phyloP scores from a whole-genome alignment of 1,139 yeast genomes.

The Yamadazyma kanchanaburiensis region DNA sequence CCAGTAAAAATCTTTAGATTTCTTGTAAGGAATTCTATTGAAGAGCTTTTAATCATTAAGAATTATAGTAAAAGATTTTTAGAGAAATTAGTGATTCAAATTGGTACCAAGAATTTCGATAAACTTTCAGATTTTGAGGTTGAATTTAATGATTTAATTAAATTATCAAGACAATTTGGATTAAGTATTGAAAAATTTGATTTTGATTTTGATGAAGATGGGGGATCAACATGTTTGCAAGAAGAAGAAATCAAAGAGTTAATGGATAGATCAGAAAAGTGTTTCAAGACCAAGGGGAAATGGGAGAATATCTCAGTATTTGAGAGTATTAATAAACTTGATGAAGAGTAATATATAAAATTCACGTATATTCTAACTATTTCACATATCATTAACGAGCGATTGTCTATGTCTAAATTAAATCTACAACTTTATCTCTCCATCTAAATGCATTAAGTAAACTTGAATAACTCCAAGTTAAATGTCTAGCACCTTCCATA shows the following conservation, averaged over 20 bases:
- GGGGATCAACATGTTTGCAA: slow-evolving; percentile 13
- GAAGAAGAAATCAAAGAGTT: slow-evolving; percentile 50
- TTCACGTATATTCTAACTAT: too few relatives aligned
- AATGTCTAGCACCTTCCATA: slow-evolving; percentile 82
- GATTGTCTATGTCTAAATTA: too few relatives aligned
- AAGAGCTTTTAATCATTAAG: slow-evolving; percentile 71
- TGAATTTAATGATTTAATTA: slow-evolving; percentile 29
- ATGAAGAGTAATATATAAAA: slow-evolving; percentile 13
- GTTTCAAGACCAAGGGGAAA: slow-evolving; percentile 33
- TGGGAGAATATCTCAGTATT: slow-evolving; percentile 47
- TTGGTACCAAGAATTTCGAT: slow-evolving; percentile 70
- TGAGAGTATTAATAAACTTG: slow-evolving; percentile 47
- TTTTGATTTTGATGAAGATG: slow-evolving; percentile 10
- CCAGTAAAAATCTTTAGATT: slow-evolving; percentile 83
- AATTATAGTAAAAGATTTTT: slow-evolving; percentile 77
- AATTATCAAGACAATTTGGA: slow-evolving; percentile 24
- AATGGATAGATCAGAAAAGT: slow-evolving; percentile 48
- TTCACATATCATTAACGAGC: too few relatives aligned
- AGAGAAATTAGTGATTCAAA: slow-evolving; percentile 78
- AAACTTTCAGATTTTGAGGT: slow-evolving; percentile 24
- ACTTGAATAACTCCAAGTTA: slow-evolving; percentile 91
- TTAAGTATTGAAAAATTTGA: slow-evolving; percentile 11
- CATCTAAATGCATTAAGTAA: slow-evolving; percentile 70
- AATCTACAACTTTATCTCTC: slow-evolving; percentile 30
- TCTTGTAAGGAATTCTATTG: slow-evolving; percentile 74